Percentiles rank a stretch among this genome's conserved stretches.
These are phyloP conservation scores for Colletotrichum salicis DNA, from an alignment of 2,329 filamentous ascomycete species.

Conservation along the genomic window DNA sequence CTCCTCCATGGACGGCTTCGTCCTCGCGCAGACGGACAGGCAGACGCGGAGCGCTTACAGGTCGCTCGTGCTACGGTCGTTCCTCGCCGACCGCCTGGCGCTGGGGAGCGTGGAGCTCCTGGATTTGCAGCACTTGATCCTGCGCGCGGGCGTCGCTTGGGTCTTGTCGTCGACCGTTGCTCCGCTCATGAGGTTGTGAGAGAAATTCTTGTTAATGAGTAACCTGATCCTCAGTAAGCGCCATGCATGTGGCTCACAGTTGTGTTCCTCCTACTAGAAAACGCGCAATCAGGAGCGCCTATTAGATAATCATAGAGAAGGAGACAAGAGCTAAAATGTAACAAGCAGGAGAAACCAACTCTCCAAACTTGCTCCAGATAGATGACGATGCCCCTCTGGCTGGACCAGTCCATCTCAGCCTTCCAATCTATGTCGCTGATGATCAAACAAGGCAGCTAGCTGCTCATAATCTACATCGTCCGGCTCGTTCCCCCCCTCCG, in stretches of 20 bases:
- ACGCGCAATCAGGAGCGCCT: neutral
- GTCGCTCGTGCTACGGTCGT: conserved; percentile 51
- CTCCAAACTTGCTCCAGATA: neutral
- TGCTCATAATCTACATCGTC: neutral
- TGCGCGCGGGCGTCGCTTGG: conserved; percentile 49
- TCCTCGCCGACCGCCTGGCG: conserved; percentile 56
- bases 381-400: neutral
- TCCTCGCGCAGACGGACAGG: conserved; percentile 48
- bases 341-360: neutral
- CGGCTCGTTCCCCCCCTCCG: neutral
- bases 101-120: conserved; percentile 50
- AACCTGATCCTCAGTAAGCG: conserved; percentile 12
- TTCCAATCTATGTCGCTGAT: conserved; percentile 1
- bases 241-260: neutral
- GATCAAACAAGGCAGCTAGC: conserved; percentile 20
- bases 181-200: conserved; percentile 19
- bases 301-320: neutral
- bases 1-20: conserved; percentile 62
- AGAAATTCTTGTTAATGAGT: neutral
- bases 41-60: conserved; percentile 48
- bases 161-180: conserved; percentile 35
- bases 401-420: conserved; percentile 12
- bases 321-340: neutral
- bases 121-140: conserved; percentile 44
- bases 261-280: neutral